A percentile compares a stretch with the other conserved stretches of the same genome.
Evolutionary conservation across 148 eudicot genomes (phyloP).

Genomic region (Camellia granthamiana): DNA sequence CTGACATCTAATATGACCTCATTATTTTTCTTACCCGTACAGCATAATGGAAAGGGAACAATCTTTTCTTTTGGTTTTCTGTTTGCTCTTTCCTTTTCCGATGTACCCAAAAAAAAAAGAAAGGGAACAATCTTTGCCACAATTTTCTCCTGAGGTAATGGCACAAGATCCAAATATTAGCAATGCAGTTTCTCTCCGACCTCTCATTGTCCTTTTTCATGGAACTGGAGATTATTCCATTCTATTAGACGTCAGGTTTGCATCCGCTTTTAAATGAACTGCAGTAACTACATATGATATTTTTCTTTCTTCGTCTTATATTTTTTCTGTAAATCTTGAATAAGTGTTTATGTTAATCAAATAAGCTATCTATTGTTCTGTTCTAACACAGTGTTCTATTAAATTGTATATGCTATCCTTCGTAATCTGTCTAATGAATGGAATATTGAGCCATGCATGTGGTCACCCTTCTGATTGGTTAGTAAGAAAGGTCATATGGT

Average conservation of each 20-base stretch:
- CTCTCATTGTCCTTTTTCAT: conserved; percentile 76
- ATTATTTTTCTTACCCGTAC: conserved; percentile 16
- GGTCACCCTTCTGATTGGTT: neutral
- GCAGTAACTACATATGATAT: neutral
- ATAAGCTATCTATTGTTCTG: neutral
- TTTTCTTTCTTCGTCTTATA: neutral
- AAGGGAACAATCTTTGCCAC: conserved; percentile 67
- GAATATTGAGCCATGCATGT: neutral
- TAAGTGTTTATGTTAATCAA: neutral
- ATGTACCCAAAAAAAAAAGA: no score
- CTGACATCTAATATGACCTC: conserved; percentile 11
- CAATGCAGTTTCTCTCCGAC: conserved; percentile 67
- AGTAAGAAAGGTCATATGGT: neutral
- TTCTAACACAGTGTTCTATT: neutral
- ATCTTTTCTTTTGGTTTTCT: no score
- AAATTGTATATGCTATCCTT: neutral
- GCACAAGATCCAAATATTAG: conserved; percentile 62
- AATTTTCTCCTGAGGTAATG: conserved; percentile 80
- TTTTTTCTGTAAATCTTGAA: neutral
- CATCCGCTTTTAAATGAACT: neutral
- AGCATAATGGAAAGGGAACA: conserved; percentile 96
- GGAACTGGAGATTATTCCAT: conserved; percentile 96
- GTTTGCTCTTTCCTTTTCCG: no score
- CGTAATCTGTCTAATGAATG: neutral
- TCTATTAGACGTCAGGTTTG: conserved; percentile 76